Evolutionary conservation across 2,329 filamentous ascomycete genomes (phyloP).

Genomic region (Cadophora sp.): DNA sequence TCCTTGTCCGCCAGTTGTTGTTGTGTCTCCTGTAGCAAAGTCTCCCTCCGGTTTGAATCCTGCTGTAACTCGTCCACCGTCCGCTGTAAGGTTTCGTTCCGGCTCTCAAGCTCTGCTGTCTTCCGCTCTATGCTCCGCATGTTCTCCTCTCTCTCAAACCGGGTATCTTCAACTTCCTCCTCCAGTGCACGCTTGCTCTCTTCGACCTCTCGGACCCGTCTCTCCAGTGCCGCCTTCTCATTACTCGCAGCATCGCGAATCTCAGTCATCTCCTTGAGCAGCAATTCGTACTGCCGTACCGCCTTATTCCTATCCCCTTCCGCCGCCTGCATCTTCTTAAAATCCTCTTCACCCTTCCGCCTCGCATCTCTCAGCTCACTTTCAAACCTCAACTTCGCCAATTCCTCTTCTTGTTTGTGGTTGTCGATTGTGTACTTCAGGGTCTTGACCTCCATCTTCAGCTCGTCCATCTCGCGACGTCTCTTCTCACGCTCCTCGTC

Average conservation of each 20-base stretch:
- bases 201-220: slow-evolving; percentile 71
- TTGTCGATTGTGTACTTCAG: slow-evolving; percentile 88
- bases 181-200: slow-evolving; percentile 76
- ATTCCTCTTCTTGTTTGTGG: slow-evolving; percentile 85
- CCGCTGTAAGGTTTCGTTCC: slow-evolving; percentile 63
- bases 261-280: slow-evolving; percentile 59
- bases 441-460: slow-evolving; percentile 89
- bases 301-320: slow-evolving; percentile 61
- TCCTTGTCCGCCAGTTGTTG: slow-evolving; percentile 68
- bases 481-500: slow-evolving; percentile 39
- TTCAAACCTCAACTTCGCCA: slow-evolving; percentile 78
- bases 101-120: slow-evolving; percentile 65
- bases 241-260: slow-evolving; percentile 57
- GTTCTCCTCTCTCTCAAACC: slow-evolving; percentile 69
- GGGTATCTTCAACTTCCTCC: slow-evolving; percentile 81
- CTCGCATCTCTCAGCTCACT: slow-evolving; percentile 84
- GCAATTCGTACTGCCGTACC: slow-evolving; percentile 55
- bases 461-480: slow-evolving; percentile 67
- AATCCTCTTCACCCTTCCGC: slow-evolving; percentile 84
- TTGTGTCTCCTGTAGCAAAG: slow-evolving; percentile 43
- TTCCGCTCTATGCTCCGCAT: slow-evolving; percentile 68
- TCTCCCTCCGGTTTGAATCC: slow-evolving; percentile 50
- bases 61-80: slow-evolving; percentile 57
- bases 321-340: slow-evolving; percentile 67
- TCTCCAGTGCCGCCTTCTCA: slow-evolving; percentile 71